phyloP scores from a whole-genome alignment of 768 basidiomycete species.

The Tricholoma saponaceum region DNA sequence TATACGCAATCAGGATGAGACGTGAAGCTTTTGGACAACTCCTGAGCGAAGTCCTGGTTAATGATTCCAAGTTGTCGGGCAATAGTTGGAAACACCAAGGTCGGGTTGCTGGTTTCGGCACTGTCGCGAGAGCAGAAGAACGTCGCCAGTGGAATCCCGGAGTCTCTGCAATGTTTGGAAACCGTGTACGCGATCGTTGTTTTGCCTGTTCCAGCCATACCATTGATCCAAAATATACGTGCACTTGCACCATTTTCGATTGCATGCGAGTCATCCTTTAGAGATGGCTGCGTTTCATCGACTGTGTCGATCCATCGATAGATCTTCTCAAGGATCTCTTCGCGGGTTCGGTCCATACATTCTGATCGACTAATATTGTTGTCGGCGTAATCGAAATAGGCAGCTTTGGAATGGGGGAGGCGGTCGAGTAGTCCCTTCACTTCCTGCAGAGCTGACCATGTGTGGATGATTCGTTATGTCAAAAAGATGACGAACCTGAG shows the following conservation, averaged over 20 bases:
- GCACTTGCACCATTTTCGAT: not conserved
- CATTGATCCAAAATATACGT: not conserved
- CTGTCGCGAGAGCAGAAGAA: too few relatives aligned
- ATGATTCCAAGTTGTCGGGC: not conserved
- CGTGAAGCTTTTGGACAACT: not conserved
- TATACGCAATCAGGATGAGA: not conserved
- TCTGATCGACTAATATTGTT: not conserved
- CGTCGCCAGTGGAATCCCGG: not conserved
- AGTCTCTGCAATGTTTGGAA: too few relatives aligned
- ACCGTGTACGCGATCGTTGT: too few relatives aligned
- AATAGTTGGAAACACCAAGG: not conserved
- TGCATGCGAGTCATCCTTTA: not conserved
- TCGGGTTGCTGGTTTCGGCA: too few relatives aligned
- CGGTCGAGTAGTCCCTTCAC: not conserved
- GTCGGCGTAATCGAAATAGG: not conserved
- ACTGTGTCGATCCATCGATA: not conserved
- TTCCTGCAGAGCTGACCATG: not conserved
- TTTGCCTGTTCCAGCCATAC: too few relatives aligned
- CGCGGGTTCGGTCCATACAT: not conserved
- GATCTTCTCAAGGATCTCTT: not conserved
- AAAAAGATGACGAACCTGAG: not conserved
- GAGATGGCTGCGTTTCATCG: not conserved
- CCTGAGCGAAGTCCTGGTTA: not conserved
- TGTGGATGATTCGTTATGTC: not conserved
- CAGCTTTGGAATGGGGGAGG: not conserved